Conservation (phyloP, 169 alveolate species). For the Cryptosporidium tyzzeri region DNA sequence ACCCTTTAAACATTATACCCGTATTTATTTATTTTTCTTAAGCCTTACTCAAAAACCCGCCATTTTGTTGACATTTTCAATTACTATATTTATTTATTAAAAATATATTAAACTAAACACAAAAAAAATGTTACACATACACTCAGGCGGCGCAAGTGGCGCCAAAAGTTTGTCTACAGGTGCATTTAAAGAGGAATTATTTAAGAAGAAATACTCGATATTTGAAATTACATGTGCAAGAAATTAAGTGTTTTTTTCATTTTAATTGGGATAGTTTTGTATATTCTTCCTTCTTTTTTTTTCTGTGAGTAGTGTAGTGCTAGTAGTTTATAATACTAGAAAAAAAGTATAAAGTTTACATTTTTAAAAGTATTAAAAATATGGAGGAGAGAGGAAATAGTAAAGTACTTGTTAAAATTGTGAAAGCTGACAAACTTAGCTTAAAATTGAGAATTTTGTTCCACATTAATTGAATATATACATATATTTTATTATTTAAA, state of each 20-base stretch:
- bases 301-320: background rate
- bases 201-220: background rate
- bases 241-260: background rate
- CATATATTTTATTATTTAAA: too few relatives aligned
- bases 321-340: too few relatives aligned
- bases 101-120: background rate
- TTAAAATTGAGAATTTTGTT: too few relatives aligned
- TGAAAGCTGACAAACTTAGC: background rate
- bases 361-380: too few relatives aligned
- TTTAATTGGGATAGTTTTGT: too few relatives aligned
- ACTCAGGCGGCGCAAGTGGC: conserved; percentile 37
- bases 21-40: background rate
- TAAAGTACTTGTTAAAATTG: background rate
- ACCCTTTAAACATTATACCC: conserved; percentile 7
- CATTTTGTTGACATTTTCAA: conserved; percentile 19
- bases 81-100: background rate
- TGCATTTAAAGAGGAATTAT: conserved; percentile 8
- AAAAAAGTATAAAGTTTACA: background rate
- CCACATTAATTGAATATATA: too few relatives aligned
- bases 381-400: background rate
- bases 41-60: conserved; percentile 30
- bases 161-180: conserved; percentile 55
- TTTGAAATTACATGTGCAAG: background rate
- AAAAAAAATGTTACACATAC: conserved; percentile 61
- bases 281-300: too few relatives aligned